Evolutionary conservation across 306 rosid species (phyloP).

Genomic region (Fragaria vesca): DNA sequence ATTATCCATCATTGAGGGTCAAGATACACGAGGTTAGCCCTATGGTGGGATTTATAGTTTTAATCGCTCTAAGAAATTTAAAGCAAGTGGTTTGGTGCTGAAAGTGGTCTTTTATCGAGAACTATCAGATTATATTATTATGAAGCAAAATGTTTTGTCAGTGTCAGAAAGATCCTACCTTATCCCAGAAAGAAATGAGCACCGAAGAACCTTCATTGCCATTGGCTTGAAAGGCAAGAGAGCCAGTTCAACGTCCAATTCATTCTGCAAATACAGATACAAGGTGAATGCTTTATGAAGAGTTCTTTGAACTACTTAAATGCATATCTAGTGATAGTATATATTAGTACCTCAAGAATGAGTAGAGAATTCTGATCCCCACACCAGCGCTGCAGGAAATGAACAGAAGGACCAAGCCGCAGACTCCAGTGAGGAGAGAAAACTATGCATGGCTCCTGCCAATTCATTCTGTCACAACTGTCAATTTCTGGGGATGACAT

Average conservation of each 20-base stretch:
- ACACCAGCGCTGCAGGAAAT: slow-evolving; percentile 73
- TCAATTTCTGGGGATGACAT: slow-evolving; percentile 22
- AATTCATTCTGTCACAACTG: slow-evolving; percentile 50
- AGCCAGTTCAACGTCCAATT: slow-evolving; percentile 56
- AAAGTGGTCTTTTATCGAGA: neutral
- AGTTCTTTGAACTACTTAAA: neutral
- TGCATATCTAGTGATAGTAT: neutral
- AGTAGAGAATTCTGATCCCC: slow-evolving; percentile 76
- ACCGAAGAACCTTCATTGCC: slow-evolving; percentile 79
- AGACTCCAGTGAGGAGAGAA: slow-evolving; percentile 85
- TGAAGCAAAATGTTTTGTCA: neutral
- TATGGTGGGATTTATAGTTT: neutral
- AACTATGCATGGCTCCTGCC: slow-evolving; percentile 89
- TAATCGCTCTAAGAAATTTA: neutral
- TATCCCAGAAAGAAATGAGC: slow-evolving; percentile 71
- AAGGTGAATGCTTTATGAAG: slow-evolving; percentile 7
- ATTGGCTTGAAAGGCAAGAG: slow-evolving; percentile 80
- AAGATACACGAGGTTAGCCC: neutral
- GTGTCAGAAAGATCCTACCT: slow-evolving; percentile 39
- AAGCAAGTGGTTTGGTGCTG: neutral
- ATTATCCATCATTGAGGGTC: neutral
- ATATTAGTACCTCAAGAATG: slow-evolving; percentile 65
- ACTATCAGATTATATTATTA: neutral
- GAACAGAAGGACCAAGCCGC: slow-evolving; percentile 87
- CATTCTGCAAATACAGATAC: slow-evolving; percentile 47